Evolutionary conservation across 257 asterid genomes (phyloP), one percentile per base, ranked within the genome.

Genomic region (Osmanthus fragrans): DNA sequence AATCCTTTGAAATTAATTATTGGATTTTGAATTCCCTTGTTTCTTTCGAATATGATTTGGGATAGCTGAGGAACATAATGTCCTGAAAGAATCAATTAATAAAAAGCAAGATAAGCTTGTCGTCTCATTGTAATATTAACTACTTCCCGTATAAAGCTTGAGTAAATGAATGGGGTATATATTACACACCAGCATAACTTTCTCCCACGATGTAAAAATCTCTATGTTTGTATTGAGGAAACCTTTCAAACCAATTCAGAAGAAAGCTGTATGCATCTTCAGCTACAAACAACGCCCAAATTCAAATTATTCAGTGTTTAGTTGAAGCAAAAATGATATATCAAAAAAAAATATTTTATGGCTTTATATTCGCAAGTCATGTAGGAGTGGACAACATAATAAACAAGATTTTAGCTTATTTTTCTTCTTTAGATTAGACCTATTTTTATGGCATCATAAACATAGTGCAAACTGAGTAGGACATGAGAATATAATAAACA

Each of bases 61-160:
- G 99, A 91, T 40, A 95, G 87, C 91, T 95, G 98, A 63, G 99
- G 99, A 82, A 93, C 96, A 84, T 90, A 95, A 85, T 95, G 99
- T 70, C 99, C 99, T 95, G 88, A 54, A 86, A 47, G 36, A 30
- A 75, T 27, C 45, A 85, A 73, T 11, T 58, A 71, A 45, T 63
- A 65, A 37, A 21, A 21, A 49, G 33, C 45, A 13, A 6, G 8
- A 70, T 82, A 27, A 81, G 83, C 70, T 60, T 18, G 60, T 39
- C 15, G 10, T 7, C 72, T 32, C 37, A 29, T 11, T 63, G 11
- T 77, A 8, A 33, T 60, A 78, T 25, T 56, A 60, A 25, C 54
- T 19, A 60, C 3, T 69, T 51, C 49, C 12, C 18, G 11, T 34
- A 25, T 5, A 39, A 39, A 66, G 51, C 2, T 1, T 71, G 5